These are phyloP conservation scores for Candida silvatica DNA, from an alignment of 805 yeast species.

Conservation along the genomic window DNA sequence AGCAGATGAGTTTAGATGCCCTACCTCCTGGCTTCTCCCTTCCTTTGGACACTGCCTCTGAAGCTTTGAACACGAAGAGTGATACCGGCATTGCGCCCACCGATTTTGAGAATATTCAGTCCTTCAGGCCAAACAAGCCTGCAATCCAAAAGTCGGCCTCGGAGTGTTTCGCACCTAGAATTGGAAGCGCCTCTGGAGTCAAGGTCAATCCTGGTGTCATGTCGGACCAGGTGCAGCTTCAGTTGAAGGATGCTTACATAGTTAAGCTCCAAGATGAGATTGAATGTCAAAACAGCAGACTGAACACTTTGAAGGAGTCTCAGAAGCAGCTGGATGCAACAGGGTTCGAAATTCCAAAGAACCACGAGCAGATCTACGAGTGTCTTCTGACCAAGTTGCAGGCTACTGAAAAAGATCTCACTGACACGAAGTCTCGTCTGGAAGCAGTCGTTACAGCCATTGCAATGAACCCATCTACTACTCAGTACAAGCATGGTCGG, in stretches of 20 bases:
- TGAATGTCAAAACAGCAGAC: constrained; percentile 29
- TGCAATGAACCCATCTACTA: constrained; percentile 39
- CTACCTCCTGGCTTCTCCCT: too few relatives aligned
- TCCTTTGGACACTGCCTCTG: too few relatives aligned
- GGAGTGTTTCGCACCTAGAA: too few relatives aligned
- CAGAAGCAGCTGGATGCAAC: constrained; percentile 7
- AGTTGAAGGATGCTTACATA: constrained; percentile 45
- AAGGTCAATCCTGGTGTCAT: too few relatives aligned
- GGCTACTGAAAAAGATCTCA: constrained; percentile 35
- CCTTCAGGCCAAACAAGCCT: too few relatives aligned
- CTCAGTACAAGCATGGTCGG: constrained; percentile 43
- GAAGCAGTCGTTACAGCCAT: constrained; percentile 56
- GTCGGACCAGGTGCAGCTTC: too few relatives aligned
- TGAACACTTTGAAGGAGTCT: constrained; percentile 30
- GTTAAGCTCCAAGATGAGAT: constrained; percentile 37
- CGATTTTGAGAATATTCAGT: too few relatives aligned
- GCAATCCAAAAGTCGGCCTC: too few relatives aligned
- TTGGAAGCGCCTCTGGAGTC: too few relatives aligned
- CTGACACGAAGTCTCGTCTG: constrained; percentile 51
- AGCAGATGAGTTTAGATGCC: too few relatives aligned
- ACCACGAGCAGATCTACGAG: constrained; percentile 24
- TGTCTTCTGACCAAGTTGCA: constrained; percentile 20
- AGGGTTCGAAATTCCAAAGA: constrained; percentile 24
- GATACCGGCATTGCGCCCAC: too few relatives aligned
- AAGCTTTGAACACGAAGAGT: too few relatives aligned